Evolutionary conservation across 176 grass and related monocot genomes (phyloP), one percentile per base, ranked within the genome.

Genomic region (Saccharum spontaneum): DNA sequence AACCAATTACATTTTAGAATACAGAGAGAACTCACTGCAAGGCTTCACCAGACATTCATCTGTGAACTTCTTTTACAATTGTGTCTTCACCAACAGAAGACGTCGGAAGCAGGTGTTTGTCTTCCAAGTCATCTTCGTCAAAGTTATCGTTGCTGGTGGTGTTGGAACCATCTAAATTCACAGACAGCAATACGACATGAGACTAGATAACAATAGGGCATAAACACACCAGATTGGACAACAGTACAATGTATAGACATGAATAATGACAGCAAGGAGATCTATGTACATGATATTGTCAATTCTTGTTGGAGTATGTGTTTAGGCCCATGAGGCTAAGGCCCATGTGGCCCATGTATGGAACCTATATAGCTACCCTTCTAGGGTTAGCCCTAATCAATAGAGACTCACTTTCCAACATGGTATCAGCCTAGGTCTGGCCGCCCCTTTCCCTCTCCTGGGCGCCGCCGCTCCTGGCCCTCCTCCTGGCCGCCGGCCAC

Each of bases 101-200:
- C n/a, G 86, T 78, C 54, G 88, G 86, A 33, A 98, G 88, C 40
- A 98, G 81, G 75, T 90, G 77, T 77, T 90, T 95, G 16, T 92
- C 93, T 94, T 94, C 94, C 43, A 84, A 46, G 75, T 92, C 88
- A 41, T 92, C 93, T 57, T 89, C 91, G 10, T 98, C 92, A 5
- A 74, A 79, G 54, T 84, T 70, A 10, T 87, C 86, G 22, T 86
- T 86, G 16, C 71, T 89, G 30, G 84, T 84, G 59, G 93, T 83
- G 23, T 83, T 81, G 33, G 94, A 96, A 44, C 82, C 84, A 91
- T 96, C 91, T 94, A 86, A 34, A 38, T 38, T 75, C 28, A 79
- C 81, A 62, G 41, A n/a, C 33, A 79, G 73, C 17, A 77, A 77
- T 20, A 69, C 24, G 26, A 57, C 16, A 60, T 80, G 62, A 62